A percentile compares a stretch with the other conserved stretches of the same genome.
Evolutionary conservation across 176 grass and related monocot species (phyloP).

Genomic region (Areca catechu): DNA sequence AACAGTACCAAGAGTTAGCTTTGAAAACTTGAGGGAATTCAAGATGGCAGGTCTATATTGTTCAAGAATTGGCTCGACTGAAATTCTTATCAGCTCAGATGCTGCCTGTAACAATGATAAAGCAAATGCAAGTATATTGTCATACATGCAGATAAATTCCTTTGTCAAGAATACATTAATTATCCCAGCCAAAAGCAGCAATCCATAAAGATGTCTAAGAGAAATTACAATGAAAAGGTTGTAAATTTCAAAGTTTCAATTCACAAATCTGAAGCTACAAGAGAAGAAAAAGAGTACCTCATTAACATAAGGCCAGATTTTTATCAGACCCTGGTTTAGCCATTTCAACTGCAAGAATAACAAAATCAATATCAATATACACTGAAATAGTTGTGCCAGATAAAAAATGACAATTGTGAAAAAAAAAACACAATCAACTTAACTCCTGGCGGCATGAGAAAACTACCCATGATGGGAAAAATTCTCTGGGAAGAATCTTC

Average conservation of each 20-base stretch:
- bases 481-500: conserved; percentile 62
- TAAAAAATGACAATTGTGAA: not conserved
- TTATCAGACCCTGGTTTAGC: conserved; percentile 67
- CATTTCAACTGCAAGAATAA: conserved; percentile 62
- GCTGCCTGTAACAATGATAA: conserved; percentile 61
- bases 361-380: conserved; percentile 32
- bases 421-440: conserved; percentile 21
- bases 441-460: conserved; percentile 86
- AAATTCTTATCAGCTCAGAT: conserved; percentile 88
- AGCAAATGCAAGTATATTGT: not conserved
- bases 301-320: conserved; percentile 91
- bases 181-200: no score
- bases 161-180: no score
- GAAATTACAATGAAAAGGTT: no score
- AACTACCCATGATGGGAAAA: conserved; percentile 94
- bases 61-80: conserved; percentile 90
- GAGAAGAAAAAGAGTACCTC: conserved; percentile 33
- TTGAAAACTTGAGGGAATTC: conserved; percentile 78
- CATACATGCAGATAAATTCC: no score
- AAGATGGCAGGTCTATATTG: conserved; percentile 90
- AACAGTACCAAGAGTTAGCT: conserved; percentile 93
- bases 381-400: conserved; percentile 7
- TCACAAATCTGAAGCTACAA: conserved; percentile 12
- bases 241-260: not conserved
- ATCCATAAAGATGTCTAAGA: no score